Conservation (phyloP, 805 yeast species). For the Wickerhamomyces chaumierensis region DNA sequence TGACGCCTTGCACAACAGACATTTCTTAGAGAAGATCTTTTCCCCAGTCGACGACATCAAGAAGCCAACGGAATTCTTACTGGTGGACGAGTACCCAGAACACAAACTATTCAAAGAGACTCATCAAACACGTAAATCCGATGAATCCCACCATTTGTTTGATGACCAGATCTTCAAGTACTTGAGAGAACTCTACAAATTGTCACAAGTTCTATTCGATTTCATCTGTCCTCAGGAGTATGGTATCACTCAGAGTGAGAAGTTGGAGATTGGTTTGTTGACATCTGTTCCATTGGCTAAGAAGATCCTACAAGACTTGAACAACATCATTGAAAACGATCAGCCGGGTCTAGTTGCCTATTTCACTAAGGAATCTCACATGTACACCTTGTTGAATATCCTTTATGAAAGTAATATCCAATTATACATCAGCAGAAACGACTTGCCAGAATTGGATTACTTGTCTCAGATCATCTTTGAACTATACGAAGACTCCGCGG, state of each 20-base stretch:
- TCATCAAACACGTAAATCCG: conserved; percentile 6
- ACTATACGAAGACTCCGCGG: conserved; percentile 70
- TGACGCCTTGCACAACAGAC: conserved; percentile 92
- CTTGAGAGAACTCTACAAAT: conserved; percentile 76
- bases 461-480: conserved; percentile 92
- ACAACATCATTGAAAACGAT: conserved; percentile 65
- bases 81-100: conserved; percentile 19
- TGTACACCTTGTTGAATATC: conserved; percentile 84
- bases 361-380: conserved; percentile 95
- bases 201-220: conserved; percentile 90
- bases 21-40: conserved; percentile 75
- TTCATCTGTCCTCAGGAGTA: conserved; percentile 98
- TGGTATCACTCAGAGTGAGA: conserved; percentile 92
- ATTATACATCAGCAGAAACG: conserved; percentile 90
- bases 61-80: conserved; percentile 17
- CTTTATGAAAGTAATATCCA: conserved; percentile 88
- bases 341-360: conserved; percentile 80
- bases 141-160: conserved; percentile 39
- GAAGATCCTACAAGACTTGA: conserved; percentile 73
- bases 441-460: conserved; percentile 92
- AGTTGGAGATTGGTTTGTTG: conserved; percentile 87
- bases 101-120: conserved; percentile 16
- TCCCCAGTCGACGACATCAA: conserved; percentile 42
- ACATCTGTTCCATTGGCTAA: conserved; percentile 91
- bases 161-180: conserved; percentile 73